Conservation (phyloP, 169 alveolate species). For the Eimeria acervulina region DNA sequence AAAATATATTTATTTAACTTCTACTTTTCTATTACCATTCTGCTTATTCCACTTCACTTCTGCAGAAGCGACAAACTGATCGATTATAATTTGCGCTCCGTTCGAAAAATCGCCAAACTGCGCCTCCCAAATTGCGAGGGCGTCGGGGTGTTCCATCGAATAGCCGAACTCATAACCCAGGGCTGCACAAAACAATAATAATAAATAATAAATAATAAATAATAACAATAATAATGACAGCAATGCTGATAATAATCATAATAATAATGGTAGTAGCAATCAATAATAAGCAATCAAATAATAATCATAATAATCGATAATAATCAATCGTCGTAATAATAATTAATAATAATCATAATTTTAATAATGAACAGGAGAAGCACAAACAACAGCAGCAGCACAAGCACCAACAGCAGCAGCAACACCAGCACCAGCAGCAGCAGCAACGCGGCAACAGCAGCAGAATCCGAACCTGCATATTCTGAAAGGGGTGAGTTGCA, state of each 20-base stretch:
- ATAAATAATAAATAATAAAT: neutral
- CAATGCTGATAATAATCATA: too few relatives aligned
- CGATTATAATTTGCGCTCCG: slow-evolving; percentile 97
- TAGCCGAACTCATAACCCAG: slow-evolving; percentile 98
- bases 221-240: too few relatives aligned
- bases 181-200: slow-evolving; percentile 82
- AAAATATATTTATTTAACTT: too few relatives aligned
- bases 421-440: neutral
- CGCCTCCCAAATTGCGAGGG: slow-evolving; percentile 95
- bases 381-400: neutral
- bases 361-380: too few relatives aligned
- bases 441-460: neutral
- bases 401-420: neutral
- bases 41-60: slow-evolving; percentile 97
- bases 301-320: too few relatives aligned
- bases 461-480: slow-evolving; percentile 86
- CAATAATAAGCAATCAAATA: too few relatives aligned
- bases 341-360: too few relatives aligned
- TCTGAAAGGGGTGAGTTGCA: slow-evolving; percentile 95
- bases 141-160: slow-evolving; percentile 95
- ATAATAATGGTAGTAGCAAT: too few relatives aligned
- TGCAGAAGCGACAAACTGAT: slow-evolving; percentile 96
- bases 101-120: slow-evolving; percentile 99
- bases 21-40: too few relatives aligned
- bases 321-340: too few relatives aligned